A percentile compares a stretch with the other conserved stretches of the same genome.
These are phyloP conservation scores for Beta macrorhiza DNA, from an alignment of 179 eudicot species.

Conservation along the genomic window DNA sequence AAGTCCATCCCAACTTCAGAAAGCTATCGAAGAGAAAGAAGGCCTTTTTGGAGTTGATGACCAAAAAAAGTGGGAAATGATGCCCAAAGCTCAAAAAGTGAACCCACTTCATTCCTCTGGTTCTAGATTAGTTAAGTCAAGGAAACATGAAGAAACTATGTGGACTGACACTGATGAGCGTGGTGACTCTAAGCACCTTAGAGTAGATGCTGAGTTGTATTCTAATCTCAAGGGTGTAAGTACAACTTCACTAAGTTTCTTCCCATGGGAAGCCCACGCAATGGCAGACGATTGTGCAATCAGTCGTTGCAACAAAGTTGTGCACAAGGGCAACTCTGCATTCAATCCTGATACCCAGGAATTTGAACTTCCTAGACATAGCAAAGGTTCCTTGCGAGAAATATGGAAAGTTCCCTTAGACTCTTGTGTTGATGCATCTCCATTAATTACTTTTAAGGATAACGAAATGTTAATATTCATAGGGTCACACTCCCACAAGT, in stretches of 20 bases:
- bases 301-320: constrained; percentile 62
- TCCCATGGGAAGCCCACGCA: constrained; percentile 40
- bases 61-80: constrained; percentile 32
- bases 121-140: constrained; percentile 25
- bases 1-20: constrained; percentile 62
- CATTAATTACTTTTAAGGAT: constrained; percentile 59
- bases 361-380: constrained; percentile 44
- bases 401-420: constrained; percentile 74
- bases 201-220: constrained; percentile 34
- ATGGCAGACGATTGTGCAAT: constrained; percentile 35
- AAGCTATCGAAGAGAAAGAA: constrained; percentile 49
- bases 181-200: constrained; percentile 36
- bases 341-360: constrained; percentile 31
- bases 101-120: constrained; percentile 26
- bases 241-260: constrained; percentile 29
- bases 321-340: constrained; percentile 31
- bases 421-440: constrained; percentile 97
- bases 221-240: constrained; percentile 29
- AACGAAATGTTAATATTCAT: constrained; percentile 48
- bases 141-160: constrained; percentile 28
- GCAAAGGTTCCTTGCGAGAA: constrained; percentile 44
- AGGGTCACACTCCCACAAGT: constrained; percentile 83
- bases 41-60: constrained; percentile 24
- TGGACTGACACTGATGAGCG: constrained; percentile 26
- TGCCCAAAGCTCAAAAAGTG: constrained; percentile 28